phyloP scores from a whole-genome alignment of 164 flowering plant species.

The Cinnamomum chago region DNA sequence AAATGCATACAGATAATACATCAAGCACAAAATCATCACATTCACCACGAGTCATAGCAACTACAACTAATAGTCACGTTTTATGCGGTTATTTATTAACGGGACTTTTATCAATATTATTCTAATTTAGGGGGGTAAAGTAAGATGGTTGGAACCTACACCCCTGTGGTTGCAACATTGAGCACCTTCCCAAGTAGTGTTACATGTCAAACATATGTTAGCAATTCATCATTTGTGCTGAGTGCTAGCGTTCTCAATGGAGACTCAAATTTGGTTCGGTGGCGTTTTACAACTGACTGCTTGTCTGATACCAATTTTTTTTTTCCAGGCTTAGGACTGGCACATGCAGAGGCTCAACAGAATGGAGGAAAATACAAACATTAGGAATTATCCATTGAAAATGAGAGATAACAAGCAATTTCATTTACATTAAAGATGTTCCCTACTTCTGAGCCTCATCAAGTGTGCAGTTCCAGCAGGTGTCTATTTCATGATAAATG shows the following conservation, averaged over 20 bases:
- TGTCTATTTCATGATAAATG: no score
- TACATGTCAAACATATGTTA: no score
- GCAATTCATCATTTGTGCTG: no score
- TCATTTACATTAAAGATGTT: not conserved
- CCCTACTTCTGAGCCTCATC: not conserved
- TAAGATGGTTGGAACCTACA: not conserved
- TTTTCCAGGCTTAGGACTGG: no score
- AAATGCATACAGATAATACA: constrained; percentile 4
- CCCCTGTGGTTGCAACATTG: not conserved
- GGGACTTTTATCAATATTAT: no score
- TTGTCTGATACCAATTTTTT: no score
- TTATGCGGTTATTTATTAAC: not conserved
- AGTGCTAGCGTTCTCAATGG: no score
- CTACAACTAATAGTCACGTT: not conserved
- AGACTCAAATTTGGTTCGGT: no score
- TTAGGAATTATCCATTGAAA: not conserved
- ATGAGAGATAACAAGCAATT: not conserved
- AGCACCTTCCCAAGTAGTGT: not conserved
- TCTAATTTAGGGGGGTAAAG: not conserved
- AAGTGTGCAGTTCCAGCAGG: no score
- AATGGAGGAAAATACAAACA: not conserved
- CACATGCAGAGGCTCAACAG: no score
- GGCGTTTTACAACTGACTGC: no score
- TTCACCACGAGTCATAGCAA: not conserved
- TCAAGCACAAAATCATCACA: not conserved